phyloP scores from a whole-genome alignment of 2,329 filamentous ascomycete genomes.

The Pseudocercospora musae region DNA sequence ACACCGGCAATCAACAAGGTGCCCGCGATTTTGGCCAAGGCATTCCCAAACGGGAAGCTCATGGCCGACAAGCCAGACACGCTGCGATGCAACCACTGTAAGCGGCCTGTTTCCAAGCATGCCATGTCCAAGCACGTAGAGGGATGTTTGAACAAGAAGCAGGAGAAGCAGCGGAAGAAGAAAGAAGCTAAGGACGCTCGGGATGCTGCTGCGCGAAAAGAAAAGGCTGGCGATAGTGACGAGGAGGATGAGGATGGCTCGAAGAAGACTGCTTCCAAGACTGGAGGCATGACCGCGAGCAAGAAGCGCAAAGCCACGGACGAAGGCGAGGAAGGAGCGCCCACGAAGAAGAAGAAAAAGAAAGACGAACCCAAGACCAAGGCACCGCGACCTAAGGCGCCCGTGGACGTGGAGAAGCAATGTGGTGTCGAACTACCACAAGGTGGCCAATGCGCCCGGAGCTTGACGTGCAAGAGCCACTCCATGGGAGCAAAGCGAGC shows the following conservation, averaged over 20 bases:
- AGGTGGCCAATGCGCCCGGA: constrained; percentile 80
- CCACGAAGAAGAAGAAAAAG: constrained; percentile 80
- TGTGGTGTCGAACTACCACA: constrained; percentile 83
- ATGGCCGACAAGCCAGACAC: constrained; percentile 76
- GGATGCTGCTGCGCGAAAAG: constrained; percentile 48
- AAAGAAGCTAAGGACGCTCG: constrained; percentile 62
- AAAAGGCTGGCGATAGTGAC: constrained; percentile 39
- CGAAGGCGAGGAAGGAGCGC: constrained; percentile 66
- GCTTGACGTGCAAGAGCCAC: constrained; percentile 86
- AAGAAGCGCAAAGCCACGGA: constrained; percentile 47
- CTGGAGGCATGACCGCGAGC: constrained; percentile 33
- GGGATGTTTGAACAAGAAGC: constrained; percentile 79
- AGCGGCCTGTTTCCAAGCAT: constrained; percentile 75
- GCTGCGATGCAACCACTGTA: constrained; percentile 87
- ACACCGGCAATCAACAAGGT: constrained; percentile 53
- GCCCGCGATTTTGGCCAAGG: constrained; percentile 71
- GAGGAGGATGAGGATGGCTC: constrained; percentile 36
- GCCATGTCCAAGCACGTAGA: constrained; percentile 77
- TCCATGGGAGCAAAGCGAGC: constrained; percentile 90
- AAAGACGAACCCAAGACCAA: constrained; percentile 53
- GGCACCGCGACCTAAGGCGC: constrained; percentile 76
- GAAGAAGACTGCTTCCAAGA: constrained; percentile 32
- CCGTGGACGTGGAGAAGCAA: constrained; percentile 88
- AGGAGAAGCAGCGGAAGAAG: constrained; percentile 58
- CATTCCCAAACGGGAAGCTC: constrained; percentile 77